Percentiles rank a stretch among this genome's conserved stretches.
These are phyloP conservation scores for Eremochloa ophiuroides DNA, from an alignment of 176 grass and related monocot genomes.

Conservation along the genomic window DNA sequence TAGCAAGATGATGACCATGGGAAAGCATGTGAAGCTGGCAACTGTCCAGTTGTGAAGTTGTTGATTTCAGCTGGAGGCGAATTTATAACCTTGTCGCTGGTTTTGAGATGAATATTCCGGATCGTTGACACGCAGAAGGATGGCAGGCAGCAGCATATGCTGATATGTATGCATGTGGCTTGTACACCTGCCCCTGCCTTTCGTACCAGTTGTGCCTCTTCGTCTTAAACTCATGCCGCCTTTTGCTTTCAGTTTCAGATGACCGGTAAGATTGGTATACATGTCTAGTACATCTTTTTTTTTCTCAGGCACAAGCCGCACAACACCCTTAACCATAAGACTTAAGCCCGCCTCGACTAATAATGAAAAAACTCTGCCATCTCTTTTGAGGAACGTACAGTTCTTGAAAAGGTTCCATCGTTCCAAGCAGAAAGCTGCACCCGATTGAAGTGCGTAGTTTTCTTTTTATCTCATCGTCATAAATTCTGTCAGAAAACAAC, in stretches of 20 bases:
- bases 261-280: background rate
- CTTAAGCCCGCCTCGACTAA: no score
- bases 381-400: background rate
- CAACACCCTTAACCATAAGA: background rate
- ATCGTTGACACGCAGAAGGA: background rate
- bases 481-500: no score
- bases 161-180: no score
- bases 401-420: background rate
- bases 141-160: background rate
- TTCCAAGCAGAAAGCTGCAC: no score
- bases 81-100: background rate
- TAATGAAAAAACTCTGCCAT: background rate
- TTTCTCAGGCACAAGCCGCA: background rate
- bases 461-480: no score
- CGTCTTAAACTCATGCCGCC: background rate
- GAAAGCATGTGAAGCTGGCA: background rate
- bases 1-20: background rate
- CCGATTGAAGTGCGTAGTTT: no score
- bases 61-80: background rate
- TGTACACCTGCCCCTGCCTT: constrained; percentile 19
- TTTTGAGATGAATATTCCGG: background rate
- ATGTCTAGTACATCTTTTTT: background rate
- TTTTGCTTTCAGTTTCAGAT: constrained; percentile 1
- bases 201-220: background rate
- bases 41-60: background rate